Evolutionary conservation across 306 rosid species (phyloP).

Genomic region (Fragaria nilgerrensis): DNA sequence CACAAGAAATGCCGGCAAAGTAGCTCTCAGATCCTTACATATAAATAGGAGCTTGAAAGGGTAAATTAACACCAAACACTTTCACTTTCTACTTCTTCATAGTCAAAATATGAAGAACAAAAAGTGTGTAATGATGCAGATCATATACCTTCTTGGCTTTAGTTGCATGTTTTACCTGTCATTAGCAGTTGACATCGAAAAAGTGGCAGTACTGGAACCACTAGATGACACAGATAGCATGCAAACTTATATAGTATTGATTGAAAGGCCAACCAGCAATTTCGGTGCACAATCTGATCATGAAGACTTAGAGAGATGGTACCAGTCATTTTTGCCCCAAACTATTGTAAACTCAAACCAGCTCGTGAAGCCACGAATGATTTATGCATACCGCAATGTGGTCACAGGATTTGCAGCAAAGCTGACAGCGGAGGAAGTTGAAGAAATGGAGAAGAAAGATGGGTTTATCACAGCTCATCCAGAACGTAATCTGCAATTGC

Average conservation of each 20-base stretch:
- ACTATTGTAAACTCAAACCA: conserved; percentile 29
- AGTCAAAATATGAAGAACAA: conserved; percentile 29
- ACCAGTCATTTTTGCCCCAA: conserved; percentile 54
- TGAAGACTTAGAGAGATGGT: conserved; percentile 48
- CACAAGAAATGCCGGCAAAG: conserved; percentile 2
- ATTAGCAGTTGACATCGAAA: conserved; percentile 2
- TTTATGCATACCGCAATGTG: conserved; percentile 48
- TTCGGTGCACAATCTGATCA: conserved; percentile 5
- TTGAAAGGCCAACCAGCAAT: conserved; percentile 18
- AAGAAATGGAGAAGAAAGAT: conserved; percentile 37
- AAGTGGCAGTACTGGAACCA: neutral
- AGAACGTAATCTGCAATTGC: conserved; percentile 34
- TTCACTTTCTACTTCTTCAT: neutral
- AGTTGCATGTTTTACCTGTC: conserved; percentile 23
- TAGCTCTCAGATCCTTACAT: neutral
- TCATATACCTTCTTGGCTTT: conserved; percentile 29
- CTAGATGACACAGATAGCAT: conserved; percentile 7
- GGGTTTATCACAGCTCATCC: conserved; percentile 50
- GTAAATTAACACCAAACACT: neutral
- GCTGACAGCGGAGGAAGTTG: conserved; percentile 47
- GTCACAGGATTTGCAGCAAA: conserved; percentile 63
- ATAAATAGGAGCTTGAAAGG: neutral
- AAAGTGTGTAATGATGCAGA: conserved; percentile 8
- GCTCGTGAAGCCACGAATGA: conserved; percentile 15
- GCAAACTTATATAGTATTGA: conserved; percentile 51